phyloP scores from a whole-genome alignment of 148 eudicot species.

The Diospyros kaki region DNA sequence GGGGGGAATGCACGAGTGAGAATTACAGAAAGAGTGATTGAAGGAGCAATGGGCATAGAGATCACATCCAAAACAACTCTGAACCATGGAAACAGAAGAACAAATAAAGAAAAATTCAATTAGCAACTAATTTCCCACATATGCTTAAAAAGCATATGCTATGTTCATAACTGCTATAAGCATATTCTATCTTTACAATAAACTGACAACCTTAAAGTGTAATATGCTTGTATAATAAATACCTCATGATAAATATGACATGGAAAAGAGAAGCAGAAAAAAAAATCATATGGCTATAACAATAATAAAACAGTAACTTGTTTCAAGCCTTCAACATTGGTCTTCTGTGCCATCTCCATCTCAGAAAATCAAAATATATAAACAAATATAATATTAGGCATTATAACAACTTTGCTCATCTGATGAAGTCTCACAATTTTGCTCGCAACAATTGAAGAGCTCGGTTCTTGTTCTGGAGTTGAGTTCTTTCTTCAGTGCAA shows the following conservation, averaged over 20 bases:
- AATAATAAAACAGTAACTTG: too few species aligned
- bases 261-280: too few species aligned
- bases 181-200: too few species aligned
- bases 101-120: background rate
- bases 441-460: conserved; percentile 95
- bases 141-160: background rate
- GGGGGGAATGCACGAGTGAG: background rate
- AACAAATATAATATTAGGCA: background rate
- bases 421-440: conserved; percentile 59
- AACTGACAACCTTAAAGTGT: too few species aligned
- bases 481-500: conserved; percentile 96
- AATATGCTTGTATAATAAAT: too few species aligned
- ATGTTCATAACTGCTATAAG: background rate
- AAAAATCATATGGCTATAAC: too few species aligned
- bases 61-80: background rate
- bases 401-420: background rate
- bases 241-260: too few species aligned
- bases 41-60: background rate
- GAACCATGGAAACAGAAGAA: background rate
- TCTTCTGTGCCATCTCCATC: too few species aligned
- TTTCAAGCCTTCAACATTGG: too few species aligned
- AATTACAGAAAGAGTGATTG: background rate
- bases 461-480: conserved; percentile 75
- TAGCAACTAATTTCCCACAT: background rate
- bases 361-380: background rate